Evolutionary conservation across 1,284 basidiomycete species (phyloP).

Genomic region (Austropuccinia psidii): DNA sequence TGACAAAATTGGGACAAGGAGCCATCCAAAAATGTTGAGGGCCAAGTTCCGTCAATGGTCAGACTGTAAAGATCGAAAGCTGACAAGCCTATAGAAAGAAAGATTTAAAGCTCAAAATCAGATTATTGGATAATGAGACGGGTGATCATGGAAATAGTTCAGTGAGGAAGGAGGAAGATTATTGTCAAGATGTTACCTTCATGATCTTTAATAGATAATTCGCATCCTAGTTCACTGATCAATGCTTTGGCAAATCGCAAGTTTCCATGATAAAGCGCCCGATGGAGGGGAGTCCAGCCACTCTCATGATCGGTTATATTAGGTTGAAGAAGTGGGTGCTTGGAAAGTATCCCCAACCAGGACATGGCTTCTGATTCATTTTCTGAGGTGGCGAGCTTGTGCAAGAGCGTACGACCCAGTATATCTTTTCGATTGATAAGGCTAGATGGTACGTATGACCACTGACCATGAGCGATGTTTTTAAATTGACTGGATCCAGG

Average conservation of each 20-base stretch:
- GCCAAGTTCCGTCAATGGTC: slow-evolving; percentile 58
- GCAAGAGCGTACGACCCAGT: slow-evolving; percentile 71
- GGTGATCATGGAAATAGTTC: not conserved
- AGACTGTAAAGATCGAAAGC: slow-evolving; percentile 91
- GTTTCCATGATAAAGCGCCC: slow-evolving; percentile 81
- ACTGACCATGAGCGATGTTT: too few species aligned
- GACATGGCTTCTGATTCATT: slow-evolving; percentile 58
- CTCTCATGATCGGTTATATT: slow-evolving; percentile 76
- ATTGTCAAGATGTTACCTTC: slow-evolving; percentile 57
- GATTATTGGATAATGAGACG: not conserved
- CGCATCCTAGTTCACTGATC: slow-evolving; percentile 65
- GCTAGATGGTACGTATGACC: not conserved
- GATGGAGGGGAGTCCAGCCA: slow-evolving; percentile 85
- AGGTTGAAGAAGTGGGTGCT: slow-evolving; percentile 67
- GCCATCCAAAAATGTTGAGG: slow-evolving; percentile 8
- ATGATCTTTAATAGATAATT: slow-evolving; percentile 67
- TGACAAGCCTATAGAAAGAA: slow-evolving; percentile 55
- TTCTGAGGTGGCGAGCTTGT: slow-evolving; percentile 59
- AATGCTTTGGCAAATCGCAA: slow-evolving; percentile 68
- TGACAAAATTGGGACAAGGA: slow-evolving; percentile 37
- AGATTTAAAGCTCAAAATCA: not conserved
- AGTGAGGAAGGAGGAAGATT: not conserved
- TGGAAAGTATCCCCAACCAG: slow-evolving; percentile 71
- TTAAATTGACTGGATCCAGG: not conserved
- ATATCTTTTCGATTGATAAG: slow-evolving; percentile 63